These are phyloP conservation scores for Candida sphagnicola DNA, from an alignment of 805 yeast species.

Conservation along the genomic window DNA sequence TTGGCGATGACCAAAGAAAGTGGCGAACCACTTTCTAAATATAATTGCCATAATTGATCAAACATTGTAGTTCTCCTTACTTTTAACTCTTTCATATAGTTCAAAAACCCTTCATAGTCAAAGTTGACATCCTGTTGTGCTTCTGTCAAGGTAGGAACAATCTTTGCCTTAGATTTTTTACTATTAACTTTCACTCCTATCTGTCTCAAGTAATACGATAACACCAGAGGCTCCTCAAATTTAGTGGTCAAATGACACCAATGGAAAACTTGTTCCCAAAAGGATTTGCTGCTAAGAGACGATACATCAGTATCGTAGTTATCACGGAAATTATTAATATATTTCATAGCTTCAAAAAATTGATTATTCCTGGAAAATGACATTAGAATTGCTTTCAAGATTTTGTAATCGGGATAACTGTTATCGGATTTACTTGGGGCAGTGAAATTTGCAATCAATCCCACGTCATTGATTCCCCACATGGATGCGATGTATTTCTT, in stretches of 20 bases:
- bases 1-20: conserved; percentile 23
- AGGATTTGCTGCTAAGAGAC: conserved; percentile 14
- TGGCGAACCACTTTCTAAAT: conserved; percentile 15
- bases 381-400: conserved; percentile 27
- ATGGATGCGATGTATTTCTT: conserved; percentile 20
- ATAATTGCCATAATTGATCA: conserved; percentile 33
- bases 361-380: conserved; percentile 28
- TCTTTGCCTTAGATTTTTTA: conserved; percentile 2
- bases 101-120: conserved; percentile 35
- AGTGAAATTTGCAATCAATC: conserved; percentile 10
- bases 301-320: conserved; percentile 21
- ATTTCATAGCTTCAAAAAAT: conserved; percentile 30
- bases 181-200: conserved; percentile 7
- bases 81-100: conserved; percentile 19
- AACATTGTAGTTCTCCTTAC: conserved; percentile 23
- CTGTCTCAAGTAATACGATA: conserved; percentile 22
- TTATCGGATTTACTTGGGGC: conserved; percentile 11
- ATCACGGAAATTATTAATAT: conserved; percentile 32
- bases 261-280: conserved; percentile 35
- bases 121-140: conserved; percentile 31
- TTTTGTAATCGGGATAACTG: conserved; percentile 20
- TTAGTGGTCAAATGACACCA: conserved; percentile 36
- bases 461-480: conserved; percentile 29
- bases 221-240: conserved; percentile 22
- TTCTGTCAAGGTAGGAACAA: conserved; percentile 15